These are phyloP conservation scores for Entoloma clypeatum DNA, from an alignment of 1,284 basidiomycete species.

Conservation along the genomic window DNA sequence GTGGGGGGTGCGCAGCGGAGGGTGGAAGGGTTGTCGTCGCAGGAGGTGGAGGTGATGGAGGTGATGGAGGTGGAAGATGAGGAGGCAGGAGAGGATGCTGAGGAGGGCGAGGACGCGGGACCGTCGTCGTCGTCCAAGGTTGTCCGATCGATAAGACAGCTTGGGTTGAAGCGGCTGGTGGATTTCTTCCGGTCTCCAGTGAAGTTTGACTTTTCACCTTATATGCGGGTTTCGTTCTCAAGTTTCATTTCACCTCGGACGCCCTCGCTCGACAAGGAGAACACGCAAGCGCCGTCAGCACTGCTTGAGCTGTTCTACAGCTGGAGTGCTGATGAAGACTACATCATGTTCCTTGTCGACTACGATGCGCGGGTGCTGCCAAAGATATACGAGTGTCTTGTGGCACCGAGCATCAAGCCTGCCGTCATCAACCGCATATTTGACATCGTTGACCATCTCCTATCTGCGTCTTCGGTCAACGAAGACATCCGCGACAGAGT, in stretches of 20 bases:
- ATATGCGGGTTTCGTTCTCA: constrained; percentile 65
- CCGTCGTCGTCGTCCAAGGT: constrained; percentile 39
- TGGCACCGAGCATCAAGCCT: constrained; percentile 85
- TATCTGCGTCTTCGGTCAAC: constrained; percentile 55
- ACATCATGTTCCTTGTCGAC: constrained; percentile 61
- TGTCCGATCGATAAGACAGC: constrained; percentile 68
- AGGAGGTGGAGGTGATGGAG: constrained; percentile 19
- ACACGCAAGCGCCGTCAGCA: constrained; percentile 89
- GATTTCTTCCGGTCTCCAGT: constrained; percentile 82
- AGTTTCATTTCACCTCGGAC: constrained; percentile 84
- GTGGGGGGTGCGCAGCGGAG: constrained; percentile 61
- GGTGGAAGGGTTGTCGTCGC: constrained; percentile 29
- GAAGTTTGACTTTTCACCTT: constrained; percentile 74
- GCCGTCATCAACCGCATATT: constrained; percentile 79
- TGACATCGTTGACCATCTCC: constrained; percentile 79
- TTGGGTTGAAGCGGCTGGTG: constrained; percentile 82
- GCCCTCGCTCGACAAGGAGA: constrained; percentile 73
- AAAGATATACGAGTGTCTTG: constrained; percentile 79
- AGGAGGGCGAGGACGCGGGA: constrained; percentile 35
- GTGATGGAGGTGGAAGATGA: constrained; percentile 24
- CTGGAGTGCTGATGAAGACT: constrained; percentile 67
- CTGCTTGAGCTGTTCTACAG: constrained; percentile 83
- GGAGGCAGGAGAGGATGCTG: constrained; percentile 36
- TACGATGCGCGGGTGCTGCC: constrained; percentile 72
- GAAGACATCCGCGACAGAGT: constrained; percentile 50